Conservation (phyloP, 768 basidiomycete species). For the Epithele typhae region DNA sequence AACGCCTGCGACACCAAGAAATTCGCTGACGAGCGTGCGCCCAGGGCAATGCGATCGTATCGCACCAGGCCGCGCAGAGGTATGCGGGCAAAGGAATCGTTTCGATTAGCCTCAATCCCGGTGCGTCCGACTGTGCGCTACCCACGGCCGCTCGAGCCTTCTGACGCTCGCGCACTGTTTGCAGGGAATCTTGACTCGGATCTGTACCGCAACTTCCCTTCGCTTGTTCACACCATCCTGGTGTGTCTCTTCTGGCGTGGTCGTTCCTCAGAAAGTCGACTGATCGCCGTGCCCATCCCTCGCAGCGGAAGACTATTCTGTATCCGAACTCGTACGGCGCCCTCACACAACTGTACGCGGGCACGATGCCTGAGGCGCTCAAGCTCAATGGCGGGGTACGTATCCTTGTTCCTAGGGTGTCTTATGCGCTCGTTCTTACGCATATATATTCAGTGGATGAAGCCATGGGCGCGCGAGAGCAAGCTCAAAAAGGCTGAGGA, state of each 20-base stretch:
- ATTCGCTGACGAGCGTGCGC: background rate
- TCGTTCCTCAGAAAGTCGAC: too few species aligned
- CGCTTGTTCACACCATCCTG: constrained; percentile 28
- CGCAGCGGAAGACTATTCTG: background rate
- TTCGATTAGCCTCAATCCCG: constrained; percentile 42
- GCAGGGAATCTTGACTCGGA: constrained; percentile 18
- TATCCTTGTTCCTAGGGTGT: background rate
- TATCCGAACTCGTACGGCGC: background rate
- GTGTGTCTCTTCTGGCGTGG: background rate
- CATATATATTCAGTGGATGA: background rate
- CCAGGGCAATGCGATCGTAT: constrained; percentile 43
- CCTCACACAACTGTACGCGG: background rate
- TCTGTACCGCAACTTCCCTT: constrained; percentile 1
- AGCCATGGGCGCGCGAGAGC: background rate
- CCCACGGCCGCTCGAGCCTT: background rate
- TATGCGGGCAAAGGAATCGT: constrained; percentile 43
- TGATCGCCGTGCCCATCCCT: background rate
- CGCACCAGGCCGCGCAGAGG: constrained; percentile 42
- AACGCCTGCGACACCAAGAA: background rate
- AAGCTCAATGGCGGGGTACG: background rate
- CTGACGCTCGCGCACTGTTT: constrained; percentile 6
- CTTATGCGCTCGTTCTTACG: background rate
- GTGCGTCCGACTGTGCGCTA: constrained; percentile 18
- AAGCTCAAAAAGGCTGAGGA: background rate
- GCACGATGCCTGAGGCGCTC: background rate